Percentiles rank a stretch among this genome's conserved stretches.
These are phyloP conservation scores for Calonectria crousiana DNA, from an alignment of 2,329 filamentous ascomycete species.

Conservation along the genomic window DNA sequence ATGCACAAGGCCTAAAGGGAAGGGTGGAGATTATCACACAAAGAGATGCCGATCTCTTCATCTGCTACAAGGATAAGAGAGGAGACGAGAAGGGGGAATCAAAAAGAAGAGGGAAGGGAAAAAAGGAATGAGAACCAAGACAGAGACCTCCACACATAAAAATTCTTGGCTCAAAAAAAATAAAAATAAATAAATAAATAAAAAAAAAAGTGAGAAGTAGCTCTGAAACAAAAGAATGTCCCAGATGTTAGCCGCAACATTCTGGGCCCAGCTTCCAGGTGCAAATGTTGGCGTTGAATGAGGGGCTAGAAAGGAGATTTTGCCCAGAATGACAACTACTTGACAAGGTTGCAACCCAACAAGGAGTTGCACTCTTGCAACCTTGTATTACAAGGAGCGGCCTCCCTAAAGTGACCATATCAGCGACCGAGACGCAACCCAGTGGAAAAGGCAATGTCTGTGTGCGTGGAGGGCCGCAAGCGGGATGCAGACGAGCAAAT, in stretches of 20 bases:
- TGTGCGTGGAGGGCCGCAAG: slow-evolving; percentile 19
- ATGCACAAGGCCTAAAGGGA: slow-evolving; percentile 40
- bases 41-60: slow-evolving; percentile 33
- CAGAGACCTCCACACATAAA: background rate
- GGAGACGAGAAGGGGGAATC: background rate
- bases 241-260: slow-evolving; percentile 1
- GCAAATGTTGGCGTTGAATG: background rate
- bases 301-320: background rate
- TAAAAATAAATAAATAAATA: background rate
- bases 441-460: slow-evolving; percentile 30
- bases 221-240: slow-evolving; percentile 16
- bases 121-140: background rate
- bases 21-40: slow-evolving; percentile 34
- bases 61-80: slow-evolving; percentile 34
- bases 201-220: background rate
- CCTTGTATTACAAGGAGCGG: slow-evolving; percentile 20
- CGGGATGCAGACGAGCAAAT: slow-evolving; percentile 23
- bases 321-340: slow-evolving; percentile 1
- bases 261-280: background rate
- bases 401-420: slow-evolving; percentile 22
- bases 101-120: background rate
- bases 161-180: too few species aligned
- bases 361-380: slow-evolving; percentile 18
- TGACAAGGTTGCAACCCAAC: slow-evolving; percentile 7
- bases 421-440: slow-evolving; percentile 29